Conservation (phyloP, 176 grass and related monocot species). For the Ampelocalamus luodianensis region DNA sequence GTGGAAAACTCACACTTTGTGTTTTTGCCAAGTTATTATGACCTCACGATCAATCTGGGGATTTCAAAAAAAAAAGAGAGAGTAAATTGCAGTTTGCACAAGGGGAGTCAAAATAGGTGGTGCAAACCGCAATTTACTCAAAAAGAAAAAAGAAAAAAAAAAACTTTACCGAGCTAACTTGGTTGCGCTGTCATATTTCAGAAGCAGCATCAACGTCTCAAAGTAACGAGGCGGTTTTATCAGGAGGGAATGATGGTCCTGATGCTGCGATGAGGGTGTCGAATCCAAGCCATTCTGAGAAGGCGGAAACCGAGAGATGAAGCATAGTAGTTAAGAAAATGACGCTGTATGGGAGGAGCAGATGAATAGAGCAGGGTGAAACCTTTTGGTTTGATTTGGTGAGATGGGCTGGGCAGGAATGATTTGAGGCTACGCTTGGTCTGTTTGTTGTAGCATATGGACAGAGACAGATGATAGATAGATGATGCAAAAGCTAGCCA, state of each 20-base stretch:
- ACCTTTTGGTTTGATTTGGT: neutral
- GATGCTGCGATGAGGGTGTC: conserved; percentile 2
- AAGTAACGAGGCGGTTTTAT: conserved; percentile 19
- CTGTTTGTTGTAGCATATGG: neutral
- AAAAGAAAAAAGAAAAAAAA: neutral
- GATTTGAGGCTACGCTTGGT: conserved; percentile 10
- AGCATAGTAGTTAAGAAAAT: neutral
- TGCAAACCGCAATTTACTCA: neutral
- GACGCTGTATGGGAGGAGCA: neutral
- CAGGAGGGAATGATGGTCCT: conserved; percentile 35
- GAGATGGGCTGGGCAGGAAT: neutral
- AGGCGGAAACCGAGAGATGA: conserved; percentile 44
- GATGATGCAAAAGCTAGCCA: neutral
- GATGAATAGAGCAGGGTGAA: conserved; percentile 4
- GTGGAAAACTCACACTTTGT: neutral
- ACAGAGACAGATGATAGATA: neutral
- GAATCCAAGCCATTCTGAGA: conserved; percentile 46
- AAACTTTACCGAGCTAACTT: conserved; percentile 6
- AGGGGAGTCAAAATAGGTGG: too few species aligned
- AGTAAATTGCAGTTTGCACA: too few species aligned
- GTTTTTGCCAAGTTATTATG: neutral
- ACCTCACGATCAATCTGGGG: neutral
- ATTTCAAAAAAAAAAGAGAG: neutral
- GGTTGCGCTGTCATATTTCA: conserved; percentile 13
- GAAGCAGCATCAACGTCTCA: conserved; percentile 44